Base-by-base conservation (phyloP, 495 filamentous ascomycete genomes). In the Neurospora sp. region DNA sequence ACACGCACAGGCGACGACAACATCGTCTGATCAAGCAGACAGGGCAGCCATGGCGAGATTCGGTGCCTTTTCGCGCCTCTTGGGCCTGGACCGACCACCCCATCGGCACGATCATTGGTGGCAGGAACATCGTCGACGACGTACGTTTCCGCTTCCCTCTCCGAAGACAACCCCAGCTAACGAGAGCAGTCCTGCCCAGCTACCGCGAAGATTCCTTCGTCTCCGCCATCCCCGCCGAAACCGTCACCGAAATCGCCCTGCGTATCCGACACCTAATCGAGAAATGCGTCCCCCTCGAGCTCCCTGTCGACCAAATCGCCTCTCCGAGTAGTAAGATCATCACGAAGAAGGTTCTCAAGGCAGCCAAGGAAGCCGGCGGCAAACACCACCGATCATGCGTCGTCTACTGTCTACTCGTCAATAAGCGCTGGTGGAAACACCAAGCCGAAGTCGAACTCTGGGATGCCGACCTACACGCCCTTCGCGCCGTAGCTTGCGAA, bases 241-340 rank as follows among this genome's bases (percentile, higher is more conserved):
- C 92, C 76, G 94, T 98, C 72, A 96, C 95, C 61, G 93, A 93
- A 77, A 85, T 97, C 69, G 94, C 94, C 0, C 88, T 98, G 27
- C 91, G 93, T 61, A 84, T 99, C 74, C 95, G 94, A 75, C 93
- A 96, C 79, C 92, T 97, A 76, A 90, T 99, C 77, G 94, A 97
- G 81, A 87, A 92, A 76, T 89, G 93, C 41, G 88, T 99, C 12
- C 91, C 94, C 2, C 97, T 91, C 83, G 96, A 98, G 81, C 84
- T 98, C 20, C 89, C 94, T 71, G 87, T 91, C 74, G 83, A 82
- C 6, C 82, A 85, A 66, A 84, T 99, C 79, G 95, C 93, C 7
- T 82, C 85, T 66, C 87, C 96, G 20, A 93, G 97, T 81, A 94
- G 92, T 78, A 86, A 87, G 69, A 85, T 99, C 79, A 94, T 99